These are phyloP conservation scores for Prinsepia uniflora DNA, from an alignment of 306 rosid species.

Conservation along the genomic window DNA sequence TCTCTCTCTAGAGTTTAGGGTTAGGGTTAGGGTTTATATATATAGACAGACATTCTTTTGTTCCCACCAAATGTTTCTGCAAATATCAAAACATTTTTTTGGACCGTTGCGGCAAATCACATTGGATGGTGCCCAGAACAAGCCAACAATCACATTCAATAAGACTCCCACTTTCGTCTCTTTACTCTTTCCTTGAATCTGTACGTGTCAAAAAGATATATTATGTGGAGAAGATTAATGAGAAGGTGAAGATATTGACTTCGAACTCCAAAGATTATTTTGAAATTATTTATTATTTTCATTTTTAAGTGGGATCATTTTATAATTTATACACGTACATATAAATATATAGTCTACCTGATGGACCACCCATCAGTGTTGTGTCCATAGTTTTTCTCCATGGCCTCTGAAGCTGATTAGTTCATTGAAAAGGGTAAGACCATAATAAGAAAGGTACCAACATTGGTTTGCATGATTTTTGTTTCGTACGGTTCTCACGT, in stretches of 20 bases:
- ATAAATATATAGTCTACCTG: not conserved
- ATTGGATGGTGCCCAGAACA: constrained; percentile 28
- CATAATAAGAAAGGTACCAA: not conserved
- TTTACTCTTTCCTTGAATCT: not conserved
- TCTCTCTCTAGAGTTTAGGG: constrained; percentile 11
- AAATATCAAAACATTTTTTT: constrained; percentile 20
- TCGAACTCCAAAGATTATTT: constrained; percentile 5
- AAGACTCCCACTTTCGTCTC: constrained; percentile 1
- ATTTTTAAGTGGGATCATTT: no score
- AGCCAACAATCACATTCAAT: constrained; percentile 8
- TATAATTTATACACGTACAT: no score
- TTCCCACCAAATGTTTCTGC: constrained; percentile 34
- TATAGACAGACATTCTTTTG: constrained; percentile 54
- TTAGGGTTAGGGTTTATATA: constrained; percentile 7
- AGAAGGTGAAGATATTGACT: constrained; percentile 12
- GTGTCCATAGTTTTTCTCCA: constrained; percentile 3
- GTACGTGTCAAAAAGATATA: constrained; percentile 12
- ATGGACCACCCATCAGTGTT: constrained; percentile 1
- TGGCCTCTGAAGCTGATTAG: not conserved
- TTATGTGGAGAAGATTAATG: constrained; percentile 7
- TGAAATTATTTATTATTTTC: not conserved
- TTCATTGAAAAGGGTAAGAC: not conserved
- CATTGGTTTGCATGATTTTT: constrained; percentile 24
- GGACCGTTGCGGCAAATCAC: constrained; percentile 12
- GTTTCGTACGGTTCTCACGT: constrained; percentile 16